Conservation (phyloP, 768 basidiomycete species). For the Mycena epipterygia region DNA sequence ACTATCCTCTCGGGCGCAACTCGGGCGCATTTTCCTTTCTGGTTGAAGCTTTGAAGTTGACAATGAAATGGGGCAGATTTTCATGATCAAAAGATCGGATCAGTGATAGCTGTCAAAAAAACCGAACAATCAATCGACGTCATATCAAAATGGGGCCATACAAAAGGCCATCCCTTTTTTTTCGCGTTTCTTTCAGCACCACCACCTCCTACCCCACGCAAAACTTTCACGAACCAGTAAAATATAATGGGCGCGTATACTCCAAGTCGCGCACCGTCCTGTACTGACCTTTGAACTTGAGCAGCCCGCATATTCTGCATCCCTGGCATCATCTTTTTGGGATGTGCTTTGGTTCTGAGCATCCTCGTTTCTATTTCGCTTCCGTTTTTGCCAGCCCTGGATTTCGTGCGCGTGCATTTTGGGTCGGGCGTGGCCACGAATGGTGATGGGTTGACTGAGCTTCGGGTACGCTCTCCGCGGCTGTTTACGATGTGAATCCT, state of each 20-base stretch:
- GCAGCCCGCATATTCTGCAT: conserved; percentile 71
- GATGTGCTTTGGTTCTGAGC: conserved; percentile 74
- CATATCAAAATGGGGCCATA: background rate
- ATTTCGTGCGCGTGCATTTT: conserved; percentile 73
- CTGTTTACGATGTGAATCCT: conserved; percentile 10
- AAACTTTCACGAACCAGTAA: conserved; percentile 35
- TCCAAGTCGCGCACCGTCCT: no score
- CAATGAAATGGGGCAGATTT: no score
- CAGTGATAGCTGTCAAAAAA: background rate
- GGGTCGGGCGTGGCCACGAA: conserved; percentile 44
- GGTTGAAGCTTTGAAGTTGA: no score
- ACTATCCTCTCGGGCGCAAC: no score
- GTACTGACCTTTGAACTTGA: no score
- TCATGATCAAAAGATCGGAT: no score
- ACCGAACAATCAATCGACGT: background rate
- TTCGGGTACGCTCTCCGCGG: conserved; percentile 63
- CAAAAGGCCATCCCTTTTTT: background rate
- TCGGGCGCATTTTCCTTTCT: no score
- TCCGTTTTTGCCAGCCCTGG: conserved; percentile 75
- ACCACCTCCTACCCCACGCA: background rate
- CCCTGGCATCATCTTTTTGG: conserved; percentile 69
- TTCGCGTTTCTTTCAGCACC: background rate
- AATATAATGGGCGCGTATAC: no score
- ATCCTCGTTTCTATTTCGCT: conserved; percentile 80
- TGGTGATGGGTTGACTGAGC: conserved; percentile 53